Base-by-base conservation (phyloP, 176 grass and related monocot genomes). In the Aegilops tauschii region DNA sequence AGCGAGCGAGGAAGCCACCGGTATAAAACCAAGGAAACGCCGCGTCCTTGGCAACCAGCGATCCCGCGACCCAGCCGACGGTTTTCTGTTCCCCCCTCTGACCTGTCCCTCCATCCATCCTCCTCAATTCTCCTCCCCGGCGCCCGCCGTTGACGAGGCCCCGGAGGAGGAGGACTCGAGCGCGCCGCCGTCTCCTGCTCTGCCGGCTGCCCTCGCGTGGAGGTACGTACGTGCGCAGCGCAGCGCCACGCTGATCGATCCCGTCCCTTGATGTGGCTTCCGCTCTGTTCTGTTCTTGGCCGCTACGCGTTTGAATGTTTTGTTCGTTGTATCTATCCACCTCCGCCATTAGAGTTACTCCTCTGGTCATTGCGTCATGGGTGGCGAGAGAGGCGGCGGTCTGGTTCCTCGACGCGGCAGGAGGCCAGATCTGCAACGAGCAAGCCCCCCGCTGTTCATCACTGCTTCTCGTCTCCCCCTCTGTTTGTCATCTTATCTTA, bases 391-490 rank as follows among this genome's bases (percentile, higher is more conserved):
- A 52, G 49, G 50, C 0, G 5, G 5, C 1, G 16, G 50, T 54
- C 0, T 58, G 54, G 54, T 58, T 58, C 20, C 56, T 74, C 72
- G 82, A 54, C 4, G 76, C 69, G 30, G 39, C 56, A 30, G 76
- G 28, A 70, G 47, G 29, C 74, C 82, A 88, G 86, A 88, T 91
- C 90, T 88, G 86, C 85, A 77, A 4, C 61, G 37, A 76, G 34
- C 28, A 30, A 68, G 10, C 61, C 2, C 2, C n/a, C 30, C 61
- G 36, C 59, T 87, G 68, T 87, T 84, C 61, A 69, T 37, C 7
- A 40, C 21, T 18, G 0, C 27, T 59, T 16, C 64, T 28, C 4
- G 12, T 83, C 64, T 28, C 11, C 1, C 36, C 45, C n/a, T 54
- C 58, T 82, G 31, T 14, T 36, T 61, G 42, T 36, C 50, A 28